A percentile compares a stretch with the other conserved stretches of the same genome.
These are phyloP conservation scores for Trichophyton simii DNA, from an alignment of 2,329 filamentous ascomycete genomes.

Conservation along the genomic window DNA sequence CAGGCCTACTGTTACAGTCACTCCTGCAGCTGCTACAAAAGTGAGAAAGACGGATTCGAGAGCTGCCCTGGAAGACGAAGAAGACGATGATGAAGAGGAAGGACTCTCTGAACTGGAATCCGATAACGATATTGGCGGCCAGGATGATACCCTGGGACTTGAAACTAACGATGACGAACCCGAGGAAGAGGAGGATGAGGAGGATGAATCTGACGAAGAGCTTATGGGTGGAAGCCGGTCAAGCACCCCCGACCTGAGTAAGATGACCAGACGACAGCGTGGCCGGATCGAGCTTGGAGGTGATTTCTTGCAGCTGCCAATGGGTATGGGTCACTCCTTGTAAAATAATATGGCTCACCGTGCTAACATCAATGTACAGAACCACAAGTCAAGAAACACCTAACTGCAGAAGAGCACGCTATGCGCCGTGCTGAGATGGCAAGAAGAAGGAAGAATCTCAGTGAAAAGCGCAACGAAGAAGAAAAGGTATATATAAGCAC, in stretches of 20 bases:
- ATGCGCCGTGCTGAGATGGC: slow-evolving; percentile 66
- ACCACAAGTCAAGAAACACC: slow-evolving; percentile 59
- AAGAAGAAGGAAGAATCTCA: slow-evolving; percentile 57
- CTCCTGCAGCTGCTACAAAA: slow-evolving; percentile 24
- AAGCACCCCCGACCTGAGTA: slow-evolving; percentile 51
- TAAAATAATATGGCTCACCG: neutral
- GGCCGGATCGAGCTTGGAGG: slow-evolving; percentile 45
- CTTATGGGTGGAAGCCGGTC: slow-evolving; percentile 39
- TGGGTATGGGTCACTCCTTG: slow-evolving; percentile 30
- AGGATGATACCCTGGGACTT: slow-evolving; percentile 22
- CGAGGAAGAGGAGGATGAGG: slow-evolving; percentile 29
- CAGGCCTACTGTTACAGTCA: slow-evolving; percentile 27
- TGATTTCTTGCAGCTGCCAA: slow-evolving; percentile 42
- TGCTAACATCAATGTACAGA: slow-evolving; percentile 28
- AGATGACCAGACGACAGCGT: slow-evolving; percentile 56
- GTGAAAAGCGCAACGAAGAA: slow-evolving; percentile 65
- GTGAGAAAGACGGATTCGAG: slow-evolving; percentile 37
- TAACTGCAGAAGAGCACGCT: slow-evolving; percentile 60
- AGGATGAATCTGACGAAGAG: slow-evolving; percentile 33
- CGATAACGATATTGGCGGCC: slow-evolving; percentile 30
- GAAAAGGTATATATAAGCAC: slow-evolving; percentile 46
- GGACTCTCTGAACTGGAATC: slow-evolving; percentile 35
- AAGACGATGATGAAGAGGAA: slow-evolving; percentile 43
- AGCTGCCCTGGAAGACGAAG: slow-evolving; percentile 34
- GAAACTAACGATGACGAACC: slow-evolving; percentile 33